Percentiles rank a stretch among this genome's conserved stretches.
phyloP scores from a whole-genome alignment of 2,329 filamentous ascomycete genomes.

The Metarhizium humberi region DNA sequence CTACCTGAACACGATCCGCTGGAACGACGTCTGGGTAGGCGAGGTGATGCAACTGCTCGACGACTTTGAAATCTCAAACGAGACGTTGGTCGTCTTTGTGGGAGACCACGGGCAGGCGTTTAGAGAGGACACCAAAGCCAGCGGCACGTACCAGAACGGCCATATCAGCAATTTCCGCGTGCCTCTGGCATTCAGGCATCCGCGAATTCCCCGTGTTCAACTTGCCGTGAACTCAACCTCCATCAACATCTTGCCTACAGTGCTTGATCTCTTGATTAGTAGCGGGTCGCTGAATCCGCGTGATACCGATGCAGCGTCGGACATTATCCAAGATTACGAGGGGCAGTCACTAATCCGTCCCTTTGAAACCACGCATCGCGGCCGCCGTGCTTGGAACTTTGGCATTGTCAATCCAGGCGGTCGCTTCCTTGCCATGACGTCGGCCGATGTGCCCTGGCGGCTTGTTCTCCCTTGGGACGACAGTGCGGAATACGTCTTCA shows the following conservation, averaged over 20 bases:
- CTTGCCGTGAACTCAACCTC: constrained; percentile 17
- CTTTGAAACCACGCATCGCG: constrained; percentile 11
- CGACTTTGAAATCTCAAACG: constrained; percentile 19
- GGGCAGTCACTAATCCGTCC: constrained; percentile 25
- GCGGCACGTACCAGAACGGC: constrained; percentile 21
- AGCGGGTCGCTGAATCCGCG: constrained; percentile 19
- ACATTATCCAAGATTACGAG: constrained; percentile 24
- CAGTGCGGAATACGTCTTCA: constrained; percentile 22
- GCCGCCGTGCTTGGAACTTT: constrained; percentile 15
- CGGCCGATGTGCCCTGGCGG: constrained; percentile 11
- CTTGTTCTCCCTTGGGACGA: constrained; percentile 15
- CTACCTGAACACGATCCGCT: constrained; percentile 23
- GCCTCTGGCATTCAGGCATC: constrained; percentile 23
- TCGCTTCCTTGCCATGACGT: constrained; percentile 12
- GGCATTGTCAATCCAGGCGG: constrained; percentile 16
- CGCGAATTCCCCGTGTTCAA: constrained; percentile 20
- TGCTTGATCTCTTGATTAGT: constrained; percentile 24
- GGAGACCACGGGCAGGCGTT: constrained; percentile 25
- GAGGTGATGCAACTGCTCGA: constrained; percentile 20
- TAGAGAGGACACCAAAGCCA: constrained; percentile 20
- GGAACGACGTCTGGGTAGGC: constrained; percentile 22
- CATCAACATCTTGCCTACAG: constrained; percentile 22
- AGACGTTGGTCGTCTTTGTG: constrained; percentile 21
- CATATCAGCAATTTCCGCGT: constrained; percentile 25
- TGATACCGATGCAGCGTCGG: constrained; percentile 14